Evolutionary conservation across 345 rosid genomes (phyloP).

Genomic region (Pelargonium nanum): DNA sequence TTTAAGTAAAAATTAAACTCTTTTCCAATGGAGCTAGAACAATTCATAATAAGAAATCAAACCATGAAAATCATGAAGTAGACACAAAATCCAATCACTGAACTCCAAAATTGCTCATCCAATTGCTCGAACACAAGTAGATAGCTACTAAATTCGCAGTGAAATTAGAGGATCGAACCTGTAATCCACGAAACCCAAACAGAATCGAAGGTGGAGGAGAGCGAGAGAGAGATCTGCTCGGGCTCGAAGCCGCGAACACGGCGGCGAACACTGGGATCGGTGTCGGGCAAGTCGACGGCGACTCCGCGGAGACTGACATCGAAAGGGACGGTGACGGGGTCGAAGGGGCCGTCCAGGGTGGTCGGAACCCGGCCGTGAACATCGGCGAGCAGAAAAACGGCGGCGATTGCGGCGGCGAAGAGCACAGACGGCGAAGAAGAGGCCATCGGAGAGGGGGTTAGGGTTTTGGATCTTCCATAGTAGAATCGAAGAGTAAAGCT

Average conservation of each 20-base stretch:
- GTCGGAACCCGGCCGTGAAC: constrained; percentile 28
- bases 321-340: constrained; percentile 54
- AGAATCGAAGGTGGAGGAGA: constrained; percentile 49
- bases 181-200: constrained; percentile 92
- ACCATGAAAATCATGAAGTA: not conserved
- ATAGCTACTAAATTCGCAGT: not conserved
- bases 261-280: constrained; percentile 47
- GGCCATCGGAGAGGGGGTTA: not conserved
- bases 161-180: constrained; percentile 22
- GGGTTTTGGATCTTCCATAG: not conserved
- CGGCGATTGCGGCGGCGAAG: constrained; percentile 11
- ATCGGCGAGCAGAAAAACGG: not conserved
- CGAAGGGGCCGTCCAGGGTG: constrained; percentile 70
- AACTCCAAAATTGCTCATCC: not conserved
- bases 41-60: too few species aligned
- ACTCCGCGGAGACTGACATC: constrained; percentile 47
- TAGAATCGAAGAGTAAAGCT: not conserved
- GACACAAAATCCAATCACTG: not conserved
- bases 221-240: constrained; percentile 70
- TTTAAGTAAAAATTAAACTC: too few species aligned
- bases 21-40: too few species aligned
- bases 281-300: constrained; percentile 67
- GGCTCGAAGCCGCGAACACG: constrained; percentile 38
- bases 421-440: not conserved
- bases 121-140: not conserved